Evolutionary conservation across 2,329 filamentous ascomycete genomes (phyloP), one percentile per base, ranked within the genome.

Genomic region (Fusarium buxicola): DNA sequence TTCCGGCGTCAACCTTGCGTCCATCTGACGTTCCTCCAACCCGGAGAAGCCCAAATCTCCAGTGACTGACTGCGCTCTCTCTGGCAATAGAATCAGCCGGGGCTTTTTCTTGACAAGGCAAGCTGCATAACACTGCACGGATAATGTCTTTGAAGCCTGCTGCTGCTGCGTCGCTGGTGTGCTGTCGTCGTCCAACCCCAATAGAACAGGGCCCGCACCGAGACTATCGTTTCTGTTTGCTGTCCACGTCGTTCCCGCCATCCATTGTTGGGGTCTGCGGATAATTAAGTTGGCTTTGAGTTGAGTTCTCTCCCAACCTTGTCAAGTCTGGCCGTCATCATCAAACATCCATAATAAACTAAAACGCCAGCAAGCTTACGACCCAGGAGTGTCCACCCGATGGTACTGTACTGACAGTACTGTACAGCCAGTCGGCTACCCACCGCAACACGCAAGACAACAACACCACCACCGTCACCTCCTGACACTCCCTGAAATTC

Each of bases 1-100:
- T 30, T 21, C 32, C 36, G 38, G 48, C 36, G 62, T 58, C 61
- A 65, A 65, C 45, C 36, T 65, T 58, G 57, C 47, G 61, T 65
- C 48, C 35, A 40, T 65, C 61, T 65, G 61, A 65, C 61, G 57
- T 58, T 47, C 28, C 18, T 38, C 31, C 43, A 35, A 36, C 34
- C 24, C 25, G 53, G 44, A 10, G 30, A 51, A 43, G 54, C 43
- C 18, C 43, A 48, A 55, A 56, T 18, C 16, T 43, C 32, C 21
- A 40, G 45, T 21, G 15, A 16, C 15, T 39, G 25, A 36, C n/a
- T 25, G 21, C 25, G 27, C 40, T 28, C 39, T 18, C 40, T 50
- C 6, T 63, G 36, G 40, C 44, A 47, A 62, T 48, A 41, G 45
- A 48, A 48, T 24, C 44, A 36, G 44, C 24, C 38, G 43, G 54